Conservation (phyloP, 176 grass and related monocot genomes). For the Zoysia pacifica region DNA sequence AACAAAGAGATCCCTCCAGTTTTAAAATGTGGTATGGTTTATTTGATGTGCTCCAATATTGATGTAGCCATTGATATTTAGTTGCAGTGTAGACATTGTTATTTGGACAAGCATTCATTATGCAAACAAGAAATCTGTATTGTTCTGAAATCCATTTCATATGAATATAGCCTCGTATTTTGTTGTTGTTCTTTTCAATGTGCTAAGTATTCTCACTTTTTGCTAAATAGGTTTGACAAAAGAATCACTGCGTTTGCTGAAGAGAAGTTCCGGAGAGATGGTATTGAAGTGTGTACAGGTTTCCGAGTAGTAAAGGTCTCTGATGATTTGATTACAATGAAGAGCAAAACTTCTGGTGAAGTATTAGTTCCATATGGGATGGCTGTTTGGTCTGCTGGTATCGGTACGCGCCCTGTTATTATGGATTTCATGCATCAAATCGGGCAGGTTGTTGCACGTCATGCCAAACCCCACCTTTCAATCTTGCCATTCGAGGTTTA, state of each 20-base stretch:
- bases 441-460: constrained; percentile 64
- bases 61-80: background rate
- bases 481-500: constrained; percentile 7
- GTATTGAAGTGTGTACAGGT: constrained; percentile 79
- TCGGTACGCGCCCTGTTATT: constrained; percentile 71
- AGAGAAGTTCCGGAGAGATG: constrained; percentile 83
- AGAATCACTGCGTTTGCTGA: constrained; percentile 82
- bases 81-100: background rate
- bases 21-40: background rate
- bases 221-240: constrained; percentile 73
- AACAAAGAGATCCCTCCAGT: background rate
- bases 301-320: constrained; percentile 79
- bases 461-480: background rate
- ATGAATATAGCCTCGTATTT: background rate
- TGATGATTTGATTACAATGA: constrained; percentile 73
- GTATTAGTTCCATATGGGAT: constrained; percentile 84
- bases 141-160: background rate
- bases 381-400: constrained; percentile 91
- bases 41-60: background rate
- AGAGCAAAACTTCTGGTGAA: constrained; percentile 53
- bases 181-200: background rate
- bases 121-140: constrained; percentile 5
- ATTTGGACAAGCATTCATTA: background rate
- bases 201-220: constrained; percentile 17
- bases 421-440: constrained; percentile 87